phyloP scores from a whole-genome alignment of 2,329 filamentous ascomycete genomes.

The Monascus ruber region DNA sequence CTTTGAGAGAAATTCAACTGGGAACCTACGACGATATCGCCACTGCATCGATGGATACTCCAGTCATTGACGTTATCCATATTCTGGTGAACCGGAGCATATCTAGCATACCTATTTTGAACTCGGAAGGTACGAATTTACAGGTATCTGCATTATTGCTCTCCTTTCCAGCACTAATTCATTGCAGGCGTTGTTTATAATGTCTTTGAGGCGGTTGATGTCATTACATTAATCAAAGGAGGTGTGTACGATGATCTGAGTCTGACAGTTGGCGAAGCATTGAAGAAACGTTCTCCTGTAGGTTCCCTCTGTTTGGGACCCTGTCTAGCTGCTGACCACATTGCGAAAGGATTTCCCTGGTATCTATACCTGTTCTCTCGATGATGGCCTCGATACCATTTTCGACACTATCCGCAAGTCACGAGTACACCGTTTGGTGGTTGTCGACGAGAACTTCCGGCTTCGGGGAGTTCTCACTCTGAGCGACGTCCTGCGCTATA shows the following conservation, averaged over 20 bases:
- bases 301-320: conserved; percentile 9
- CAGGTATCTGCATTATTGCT: not conserved
- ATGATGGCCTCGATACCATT: conserved; percentile 87
- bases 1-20: conserved; percentile 69
- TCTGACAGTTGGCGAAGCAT: conserved; percentile 74
- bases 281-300: conserved; percentile 72
- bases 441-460: conserved; percentile 80
- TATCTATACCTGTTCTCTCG: conserved; percentile 88
- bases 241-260: conserved; percentile 85
- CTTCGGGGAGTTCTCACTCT: conserved; percentile 84
- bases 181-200: conserved; percentile 62
- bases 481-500: conserved; percentile 93
- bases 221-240: conserved; percentile 90
- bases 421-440: conserved; percentile 80
- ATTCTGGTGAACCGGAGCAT: conserved; percentile 88
- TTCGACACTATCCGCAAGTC: conserved; percentile 96
- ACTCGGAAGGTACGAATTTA: conserved; percentile 48
- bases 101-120: conserved; percentile 86
- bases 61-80: conserved; percentile 89
- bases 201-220: conserved; percentile 94
- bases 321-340: conserved; percentile 1
- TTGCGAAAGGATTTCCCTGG: conserved; percentile 68
- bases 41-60: conserved; percentile 77
- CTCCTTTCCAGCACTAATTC: not conserved
- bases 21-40: conserved; percentile 74